A percentile compares a stretch with the other conserved stretches of the same genome.
phyloP scores from a whole-genome alignment of 805 yeast species.

The Candida maesae region DNA sequence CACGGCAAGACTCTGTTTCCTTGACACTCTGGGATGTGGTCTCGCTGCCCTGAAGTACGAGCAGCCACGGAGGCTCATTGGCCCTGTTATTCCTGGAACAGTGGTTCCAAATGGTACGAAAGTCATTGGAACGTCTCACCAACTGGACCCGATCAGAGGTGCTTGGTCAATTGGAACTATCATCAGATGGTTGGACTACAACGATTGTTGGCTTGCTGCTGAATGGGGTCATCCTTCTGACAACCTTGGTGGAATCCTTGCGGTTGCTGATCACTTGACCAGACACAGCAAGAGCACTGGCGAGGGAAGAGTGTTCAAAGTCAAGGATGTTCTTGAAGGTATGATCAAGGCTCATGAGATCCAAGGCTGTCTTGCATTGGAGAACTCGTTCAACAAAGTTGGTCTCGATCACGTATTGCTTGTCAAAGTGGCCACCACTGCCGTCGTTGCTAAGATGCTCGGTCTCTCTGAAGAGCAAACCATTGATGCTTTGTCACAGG shows the following conservation, averaged over 20 bases:
- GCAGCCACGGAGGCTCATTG: slow-evolving; percentile 44
- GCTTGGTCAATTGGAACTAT: slow-evolving; percentile 55
- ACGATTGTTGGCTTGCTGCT: slow-evolving; percentile 66
- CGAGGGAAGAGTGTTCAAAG: slow-evolving; percentile 41
- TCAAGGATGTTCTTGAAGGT: slow-evolving; percentile 48
- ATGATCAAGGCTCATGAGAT: slow-evolving; percentile 65
- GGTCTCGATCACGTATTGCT: slow-evolving; percentile 58
- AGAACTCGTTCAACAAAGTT: slow-evolving; percentile 55
- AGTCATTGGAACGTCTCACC: slow-evolving; percentile 48
- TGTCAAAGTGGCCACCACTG: slow-evolving; percentile 59
- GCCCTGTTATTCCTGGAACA: slow-evolving; percentile 57
- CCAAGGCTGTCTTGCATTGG: slow-evolving; percentile 55
- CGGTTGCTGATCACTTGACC: slow-evolving; percentile 54
- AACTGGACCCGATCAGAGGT: slow-evolving; percentile 53
- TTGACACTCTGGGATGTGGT: slow-evolving; percentile 60
- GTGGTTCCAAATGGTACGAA: slow-evolving; percentile 52
- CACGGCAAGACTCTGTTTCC: slow-evolving; percentile 51
- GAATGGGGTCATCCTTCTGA: slow-evolving; percentile 70
- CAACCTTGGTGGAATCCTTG: slow-evolving; percentile 54
- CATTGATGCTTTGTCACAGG: slow-evolving; percentile 52
- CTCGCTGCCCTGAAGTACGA: slow-evolving; percentile 52
- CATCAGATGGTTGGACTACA: slow-evolving; percentile 59
- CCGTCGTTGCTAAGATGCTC: slow-evolving; percentile 53
- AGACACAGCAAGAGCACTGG: slow-evolving; percentile 39
- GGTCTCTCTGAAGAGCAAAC: slow-evolving; percentile 49